phyloP scores from a whole-genome alignment of 1,139 yeast genomes.

The Kluyveromyces marxianus region DNA sequence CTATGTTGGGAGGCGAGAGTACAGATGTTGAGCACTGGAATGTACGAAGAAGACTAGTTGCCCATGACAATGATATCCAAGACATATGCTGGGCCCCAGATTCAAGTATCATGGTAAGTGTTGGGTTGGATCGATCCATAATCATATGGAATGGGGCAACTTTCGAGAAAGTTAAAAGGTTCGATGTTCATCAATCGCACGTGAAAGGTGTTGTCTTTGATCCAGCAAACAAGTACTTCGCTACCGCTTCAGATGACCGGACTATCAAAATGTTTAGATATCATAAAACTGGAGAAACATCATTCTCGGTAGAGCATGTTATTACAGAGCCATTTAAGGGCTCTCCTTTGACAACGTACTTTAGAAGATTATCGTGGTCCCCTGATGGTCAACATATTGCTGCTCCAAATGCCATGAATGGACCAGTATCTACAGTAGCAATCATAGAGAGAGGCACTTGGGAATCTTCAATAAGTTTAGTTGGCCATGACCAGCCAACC shows the following conservation, averaged over 20 bases:
- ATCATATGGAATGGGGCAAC: constrained; percentile 92
- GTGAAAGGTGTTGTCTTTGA: constrained; percentile 96
- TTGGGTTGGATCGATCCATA: constrained; percentile 85
- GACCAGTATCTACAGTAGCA: constrained; percentile 88
- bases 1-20: constrained; percentile 43
- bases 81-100: constrained; percentile 99
- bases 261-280: constrained; percentile 82
- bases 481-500: constrained; percentile 96
- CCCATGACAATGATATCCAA: constrained; percentile 95
- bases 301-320: constrained; percentile 79
- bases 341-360: constrained; percentile 88
- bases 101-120: constrained; percentile 80
- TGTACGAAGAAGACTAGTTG: constrained; percentile 81
- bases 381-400: constrained; percentile 97
- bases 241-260: constrained; percentile 93
- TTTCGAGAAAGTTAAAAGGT: constrained; percentile 79
- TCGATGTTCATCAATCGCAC: constrained; percentile 89
- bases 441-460: constrained; percentile 86
- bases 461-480: constrained; percentile 79
- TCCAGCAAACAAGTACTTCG: constrained; percentile 95
- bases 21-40: constrained; percentile 88
- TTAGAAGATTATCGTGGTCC: constrained; percentile 90
- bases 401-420: constrained; percentile 94
- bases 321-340: constrained; percentile 78
- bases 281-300: constrained; percentile 67